A percentile compares a stretch with the other conserved stretches of the same genome.
phyloP scores from a whole-genome alignment of 2,329 filamentous ascomycete species.

The Colletotrichum plurivorum region DNA sequence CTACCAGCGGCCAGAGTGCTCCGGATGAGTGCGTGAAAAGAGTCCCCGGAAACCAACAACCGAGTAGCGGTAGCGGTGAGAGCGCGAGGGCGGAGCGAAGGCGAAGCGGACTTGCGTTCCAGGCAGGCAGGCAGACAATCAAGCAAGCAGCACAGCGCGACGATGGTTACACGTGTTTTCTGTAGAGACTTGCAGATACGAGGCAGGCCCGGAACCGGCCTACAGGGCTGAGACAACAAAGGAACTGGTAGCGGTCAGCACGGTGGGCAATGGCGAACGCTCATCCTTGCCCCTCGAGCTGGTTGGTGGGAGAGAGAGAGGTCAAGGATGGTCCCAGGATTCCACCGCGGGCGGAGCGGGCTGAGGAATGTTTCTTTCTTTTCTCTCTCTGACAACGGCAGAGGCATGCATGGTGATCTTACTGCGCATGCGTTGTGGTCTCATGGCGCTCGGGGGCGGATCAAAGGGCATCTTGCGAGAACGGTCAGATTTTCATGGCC shows the following conservation, averaged over 20 bases:
- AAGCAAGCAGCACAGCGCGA: background rate
- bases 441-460: background rate
- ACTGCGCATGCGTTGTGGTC: background rate
- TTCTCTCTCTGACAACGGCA: background rate
- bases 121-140: background rate
- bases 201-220: slow-evolving; percentile 14
- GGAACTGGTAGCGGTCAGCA: background rate
- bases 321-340: no score
- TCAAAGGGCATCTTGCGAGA: background rate
- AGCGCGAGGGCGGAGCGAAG: background rate
- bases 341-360: no score
- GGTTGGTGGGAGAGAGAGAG: no score
- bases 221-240: slow-evolving; percentile 14
- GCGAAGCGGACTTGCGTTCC: background rate
- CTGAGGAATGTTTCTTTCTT: no score
- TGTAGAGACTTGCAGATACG: slow-evolving; percentile 21
- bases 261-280: background rate
- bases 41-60: slow-evolving; percentile 3
- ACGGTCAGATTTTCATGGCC: background rate
- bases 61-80: background rate
- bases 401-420: background rate
- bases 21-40: background rate
- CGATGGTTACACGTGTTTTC: slow-evolving; percentile 2
- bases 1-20: background rate
- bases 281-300: background rate